Evolutionary conservation across 2,329 filamentous ascomycete genomes (phyloP).

Genomic region (Fusarium nisikadoi): DNA sequence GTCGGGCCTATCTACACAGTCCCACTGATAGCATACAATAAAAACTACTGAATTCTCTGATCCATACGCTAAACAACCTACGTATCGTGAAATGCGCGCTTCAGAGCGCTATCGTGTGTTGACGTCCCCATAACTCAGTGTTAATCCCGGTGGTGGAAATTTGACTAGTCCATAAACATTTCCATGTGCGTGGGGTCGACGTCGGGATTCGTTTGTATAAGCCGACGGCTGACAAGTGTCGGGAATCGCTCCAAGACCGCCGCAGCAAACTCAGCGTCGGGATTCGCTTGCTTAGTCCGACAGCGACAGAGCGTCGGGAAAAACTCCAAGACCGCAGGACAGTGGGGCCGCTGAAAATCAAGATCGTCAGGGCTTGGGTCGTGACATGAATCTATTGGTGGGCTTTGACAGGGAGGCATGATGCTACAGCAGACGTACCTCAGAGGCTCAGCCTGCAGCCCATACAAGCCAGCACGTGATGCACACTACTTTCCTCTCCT

Average conservation of each 20-base stretch:
- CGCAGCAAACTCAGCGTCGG: background rate
- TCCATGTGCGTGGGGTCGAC: background rate
- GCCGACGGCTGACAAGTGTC: conserved; percentile 3
- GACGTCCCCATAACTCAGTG: background rate
- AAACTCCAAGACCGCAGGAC: background rate
- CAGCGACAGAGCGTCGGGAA: background rate
- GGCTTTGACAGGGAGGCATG: background rate
- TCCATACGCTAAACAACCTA: background rate
- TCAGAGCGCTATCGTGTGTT: background rate
- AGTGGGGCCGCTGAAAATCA: background rate
- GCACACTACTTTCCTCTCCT: background rate
- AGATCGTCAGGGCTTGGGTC: background rate
- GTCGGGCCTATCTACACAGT: background rate
- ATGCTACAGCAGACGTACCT: background rate
- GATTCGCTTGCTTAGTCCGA: background rate
- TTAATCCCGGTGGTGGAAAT: background rate
- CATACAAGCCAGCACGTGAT: background rate
- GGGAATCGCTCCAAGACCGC: background rate
- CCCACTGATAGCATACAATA: background rate
- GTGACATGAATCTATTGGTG: background rate
- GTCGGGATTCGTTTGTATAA: background rate
- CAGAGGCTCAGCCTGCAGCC: background rate
- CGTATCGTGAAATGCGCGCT: background rate
- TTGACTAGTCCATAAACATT: background rate
- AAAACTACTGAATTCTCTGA: background rate